Conservation (phyloP, 805 yeast species). For the Metschnikowia kofuensis region DNA sequence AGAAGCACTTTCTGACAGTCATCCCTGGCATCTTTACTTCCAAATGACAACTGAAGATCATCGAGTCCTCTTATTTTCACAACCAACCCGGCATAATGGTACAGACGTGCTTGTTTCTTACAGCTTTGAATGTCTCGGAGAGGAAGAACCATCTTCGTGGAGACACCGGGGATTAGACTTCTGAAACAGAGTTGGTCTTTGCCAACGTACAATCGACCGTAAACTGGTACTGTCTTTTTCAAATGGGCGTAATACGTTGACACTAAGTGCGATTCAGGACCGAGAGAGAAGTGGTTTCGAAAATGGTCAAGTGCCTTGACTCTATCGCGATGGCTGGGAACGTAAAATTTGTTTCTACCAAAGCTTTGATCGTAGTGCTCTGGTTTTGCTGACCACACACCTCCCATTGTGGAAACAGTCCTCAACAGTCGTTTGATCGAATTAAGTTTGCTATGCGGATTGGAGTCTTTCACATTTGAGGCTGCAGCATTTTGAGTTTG, state of each 20-base stretch:
- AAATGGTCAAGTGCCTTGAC: constrained; percentile 55
- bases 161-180: constrained; percentile 72
- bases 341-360: constrained; percentile 47
- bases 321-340: constrained; percentile 43
- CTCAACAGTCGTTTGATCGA: constrained; percentile 24
- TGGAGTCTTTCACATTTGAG: background rate
- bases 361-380: constrained; percentile 50
- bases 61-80: constrained; percentile 71
- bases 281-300: constrained; percentile 62
- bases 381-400: constrained; percentile 57
- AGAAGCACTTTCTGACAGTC: constrained; percentile 62
- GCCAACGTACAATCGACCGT: constrained; percentile 81
- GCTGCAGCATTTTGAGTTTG: background rate
- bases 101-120: constrained; percentile 28
- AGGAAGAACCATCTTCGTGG: constrained; percentile 82
- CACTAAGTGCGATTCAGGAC: constrained; percentile 47
- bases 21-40: constrained; percentile 60
- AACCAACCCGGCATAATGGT: constrained; percentile 60
- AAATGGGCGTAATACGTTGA: constrained; percentile 72
- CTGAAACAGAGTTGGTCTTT: constrained; percentile 70
- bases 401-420: constrained; percentile 28
- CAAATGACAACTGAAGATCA: constrained; percentile 74
- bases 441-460: constrained; percentile 11
- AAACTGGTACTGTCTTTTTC: constrained; percentile 69
- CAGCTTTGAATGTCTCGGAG: constrained; percentile 68